A percentile compares a stretch with the other conserved stretches of the same genome.
These are phyloP conservation scores for Capsella bursapastoris DNA, from an alignment of 345 rosid genomes.

Conservation along the genomic window DNA sequence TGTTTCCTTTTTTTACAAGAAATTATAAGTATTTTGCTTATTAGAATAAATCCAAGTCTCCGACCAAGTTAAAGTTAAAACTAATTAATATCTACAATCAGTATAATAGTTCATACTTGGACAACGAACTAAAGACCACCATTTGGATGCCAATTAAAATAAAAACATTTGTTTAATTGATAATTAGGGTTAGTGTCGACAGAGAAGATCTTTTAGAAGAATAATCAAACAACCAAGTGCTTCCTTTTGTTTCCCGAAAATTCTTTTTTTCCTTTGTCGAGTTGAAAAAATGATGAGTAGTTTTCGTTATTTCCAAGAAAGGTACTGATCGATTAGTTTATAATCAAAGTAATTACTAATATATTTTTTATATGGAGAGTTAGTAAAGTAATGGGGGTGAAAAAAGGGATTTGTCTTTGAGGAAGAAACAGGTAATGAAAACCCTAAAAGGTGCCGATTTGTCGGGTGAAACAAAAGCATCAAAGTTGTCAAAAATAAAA, in stretches of 20 bases:
- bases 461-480: slow-evolving; percentile 54
- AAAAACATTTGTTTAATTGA: slow-evolving; percentile 7
- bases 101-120: slow-evolving; percentile 16
- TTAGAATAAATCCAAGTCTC: slow-evolving; percentile 7
- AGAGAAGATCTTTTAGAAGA: slow-evolving; percentile 30
- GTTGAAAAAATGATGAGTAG: slow-evolving; percentile 42
- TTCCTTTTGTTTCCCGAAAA: slow-evolving; percentile 44
- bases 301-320: slow-evolving; percentile 44
- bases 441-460: slow-evolving; percentile 50
- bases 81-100: slow-evolving; percentile 10
- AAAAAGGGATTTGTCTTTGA: slow-evolving; percentile 42
- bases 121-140: slow-evolving; percentile 15
- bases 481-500: slow-evolving; percentile 48
- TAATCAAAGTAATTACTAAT: slow-evolving; percentile 11
- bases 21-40: too few relatives aligned
- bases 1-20: too few relatives aligned
- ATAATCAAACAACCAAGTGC: slow-evolving; percentile 39
- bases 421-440: slow-evolving; percentile 49
- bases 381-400: slow-evolving; percentile 41
- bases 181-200: slow-evolving; percentile 38
- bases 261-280: slow-evolving; percentile 40
- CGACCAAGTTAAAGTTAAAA: slow-evolving; percentile 3
- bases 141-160: slow-evolving; percentile 17
- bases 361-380: not conserved
- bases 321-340: slow-evolving; percentile 33